Base-by-base conservation (phyloP, 441 rosid species). In the Gossypium armourianum region DNA sequence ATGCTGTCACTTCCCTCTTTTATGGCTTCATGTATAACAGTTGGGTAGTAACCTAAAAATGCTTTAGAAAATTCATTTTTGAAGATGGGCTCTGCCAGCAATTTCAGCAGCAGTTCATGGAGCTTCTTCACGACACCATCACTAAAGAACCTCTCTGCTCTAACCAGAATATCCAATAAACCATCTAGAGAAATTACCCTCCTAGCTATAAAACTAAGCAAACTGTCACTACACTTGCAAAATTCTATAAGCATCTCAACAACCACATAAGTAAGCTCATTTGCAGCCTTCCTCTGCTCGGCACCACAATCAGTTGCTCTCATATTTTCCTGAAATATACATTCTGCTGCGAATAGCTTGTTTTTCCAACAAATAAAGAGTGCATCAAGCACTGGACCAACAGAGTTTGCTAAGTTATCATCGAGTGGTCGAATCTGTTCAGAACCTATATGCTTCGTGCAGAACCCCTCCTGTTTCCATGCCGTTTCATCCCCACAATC, bases 401-500 rank as follows among this genome's bases (percentile, higher is more conserved):
- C 86, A 56, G 95, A 86, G 60, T 77, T 77, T 21, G 88, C 96
- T 74, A 81, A 69, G 79, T 84, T 83, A 80, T 80, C 86, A 0
- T 93, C 83, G 78, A 95, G 96, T 32, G 95, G 96, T 62, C 82
- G 90, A 85, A 95, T 95, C 87, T 89, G 95, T 73, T 95, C 97
- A 13, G 97, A 75, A 76, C 99, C 99, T 86, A 82, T 88, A 82
- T 95, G 99, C 64, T 77, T 86, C 0, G 96, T 87, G 80, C 99
- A 95, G 74, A 95, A 95, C 20, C 99, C 99, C 66, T 88, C 97
- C 5, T 82, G 86, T 73, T 88, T 95, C 99, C 99, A 95, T 4
- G 99, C 99, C 0, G 99, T 95, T 36, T 78, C 88, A 77, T 95
- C 99, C 65, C 99, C 99, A 82, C 99, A 95, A 80, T 95, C 99